These are phyloP conservation scores for Globisporangium uncinulatum DNA, from an alignment of 352 stramenopile species.

Conservation along the genomic window DNA sequence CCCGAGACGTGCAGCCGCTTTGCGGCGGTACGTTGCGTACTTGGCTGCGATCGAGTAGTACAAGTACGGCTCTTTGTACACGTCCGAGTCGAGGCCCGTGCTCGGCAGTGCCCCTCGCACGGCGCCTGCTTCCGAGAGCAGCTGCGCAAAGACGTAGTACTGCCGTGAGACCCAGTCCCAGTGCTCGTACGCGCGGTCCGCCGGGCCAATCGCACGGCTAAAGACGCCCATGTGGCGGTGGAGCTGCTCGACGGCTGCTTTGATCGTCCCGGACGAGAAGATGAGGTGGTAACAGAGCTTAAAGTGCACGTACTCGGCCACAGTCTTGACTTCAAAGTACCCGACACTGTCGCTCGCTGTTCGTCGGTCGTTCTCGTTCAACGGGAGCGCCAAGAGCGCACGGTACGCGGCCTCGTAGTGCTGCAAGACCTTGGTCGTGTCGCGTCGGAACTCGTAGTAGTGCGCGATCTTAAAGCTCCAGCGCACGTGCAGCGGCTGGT, in stretches of 20 bases:
- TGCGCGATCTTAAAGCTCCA: conserved; percentile 88
- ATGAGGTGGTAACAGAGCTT: conserved; percentile 87
- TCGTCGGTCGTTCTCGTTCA: conserved; percentile 37
- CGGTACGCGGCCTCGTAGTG: conserved; percentile 83
- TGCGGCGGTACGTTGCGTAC: conserved; percentile 72
- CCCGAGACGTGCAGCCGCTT: conserved; percentile 52
- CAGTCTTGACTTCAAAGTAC: conserved; percentile 69
- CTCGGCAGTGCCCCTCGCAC: conserved; percentile 52
- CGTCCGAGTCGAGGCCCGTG: conserved; percentile 62
- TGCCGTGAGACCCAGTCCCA: conserved; percentile 83
- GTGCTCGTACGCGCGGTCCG: conserved; percentile 68
- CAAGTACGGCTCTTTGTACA: conserved; percentile 86
- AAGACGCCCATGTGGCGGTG: conserved; percentile 78
- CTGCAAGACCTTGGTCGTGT: conserved; percentile 82
- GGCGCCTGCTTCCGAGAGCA: conserved; percentile 64
- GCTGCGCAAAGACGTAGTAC: conserved; percentile 85
- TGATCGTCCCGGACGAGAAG: conserved; percentile 81
- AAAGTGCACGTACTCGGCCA: conserved; percentile 85
- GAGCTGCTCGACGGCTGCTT: conserved; percentile 79
- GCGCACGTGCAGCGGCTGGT: conserved; percentile 55
- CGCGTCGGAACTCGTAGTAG: conserved; percentile 85
- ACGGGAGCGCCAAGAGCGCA: conserved; percentile 44
- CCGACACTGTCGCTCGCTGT: conserved; percentile 22
- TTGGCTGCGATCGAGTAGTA: conserved; percentile 84
- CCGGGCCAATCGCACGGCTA: conserved; percentile 36